Evolutionary conservation across 2,329 filamentous ascomycete genomes (phyloP).

Genomic region (Aspergillus pseudoviridinutans): DNA sequence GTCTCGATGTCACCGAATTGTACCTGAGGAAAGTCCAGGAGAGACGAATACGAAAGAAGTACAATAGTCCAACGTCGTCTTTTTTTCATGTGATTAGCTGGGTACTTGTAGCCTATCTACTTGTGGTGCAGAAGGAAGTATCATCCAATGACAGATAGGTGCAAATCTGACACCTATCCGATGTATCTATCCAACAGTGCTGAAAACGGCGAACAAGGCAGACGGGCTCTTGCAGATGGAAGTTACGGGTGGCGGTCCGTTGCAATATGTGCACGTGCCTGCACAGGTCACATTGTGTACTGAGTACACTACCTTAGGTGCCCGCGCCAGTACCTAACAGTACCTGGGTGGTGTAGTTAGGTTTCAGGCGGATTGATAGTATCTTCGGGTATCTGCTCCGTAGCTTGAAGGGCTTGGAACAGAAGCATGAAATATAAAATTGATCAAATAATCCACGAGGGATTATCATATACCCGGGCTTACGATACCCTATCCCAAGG

Average conservation of each 20-base stretch:
- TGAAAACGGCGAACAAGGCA: neutral
- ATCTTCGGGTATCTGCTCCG: neutral
- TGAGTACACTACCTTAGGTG: neutral
- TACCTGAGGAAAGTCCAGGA: neutral
- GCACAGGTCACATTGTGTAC: neutral
- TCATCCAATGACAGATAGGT: neutral
- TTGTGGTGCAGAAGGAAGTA: neutral
- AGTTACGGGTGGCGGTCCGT: neutral
- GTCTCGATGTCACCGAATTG: neutral
- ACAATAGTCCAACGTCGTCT: neutral
- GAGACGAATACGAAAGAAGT: neutral
- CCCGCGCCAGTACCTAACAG: neutral
- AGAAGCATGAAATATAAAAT: neutral
- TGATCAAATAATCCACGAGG: neutral
- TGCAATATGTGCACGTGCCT: neutral
- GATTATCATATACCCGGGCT: neutral
- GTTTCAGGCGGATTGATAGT: neutral
- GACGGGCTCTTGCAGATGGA: neutral
- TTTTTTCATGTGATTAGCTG: neutral
- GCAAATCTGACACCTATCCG: neutral
- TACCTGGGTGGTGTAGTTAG: neutral
- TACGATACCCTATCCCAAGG: neutral
- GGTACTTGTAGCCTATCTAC: neutral
- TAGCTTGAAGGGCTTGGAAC: neutral
- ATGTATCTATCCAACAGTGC: neutral